Evolutionary conservation across 2,329 filamentous ascomycete genomes (phyloP).

Genomic region (Seiridium cupressi): DNA sequence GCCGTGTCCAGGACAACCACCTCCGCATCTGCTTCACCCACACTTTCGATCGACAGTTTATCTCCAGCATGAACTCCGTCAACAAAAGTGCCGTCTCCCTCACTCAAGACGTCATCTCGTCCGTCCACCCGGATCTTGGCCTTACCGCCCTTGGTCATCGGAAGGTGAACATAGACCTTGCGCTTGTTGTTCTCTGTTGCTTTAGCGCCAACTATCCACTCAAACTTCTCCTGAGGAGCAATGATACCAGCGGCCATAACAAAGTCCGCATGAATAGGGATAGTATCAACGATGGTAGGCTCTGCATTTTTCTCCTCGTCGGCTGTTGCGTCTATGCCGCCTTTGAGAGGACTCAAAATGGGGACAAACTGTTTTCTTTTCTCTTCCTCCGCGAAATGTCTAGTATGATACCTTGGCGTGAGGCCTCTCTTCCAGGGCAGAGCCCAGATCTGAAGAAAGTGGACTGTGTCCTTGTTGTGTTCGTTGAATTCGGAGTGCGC

Average conservation of each 20-base stretch:
- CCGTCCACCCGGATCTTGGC: conserved; percentile 69
- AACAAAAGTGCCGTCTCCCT: conserved; percentile 82
- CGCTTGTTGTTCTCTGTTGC: conserved; percentile 51
- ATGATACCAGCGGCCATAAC: conserved; percentile 80
- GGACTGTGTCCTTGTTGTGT: conserved; percentile 66
- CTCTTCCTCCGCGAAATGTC: conserved; percentile 67
- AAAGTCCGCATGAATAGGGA: conserved; percentile 82
- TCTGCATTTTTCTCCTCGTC: conserved; percentile 64
- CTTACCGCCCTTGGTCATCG: conserved; percentile 76
- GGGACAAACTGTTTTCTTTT: conserved; percentile 71
- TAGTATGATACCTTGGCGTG: conserved; percentile 73
- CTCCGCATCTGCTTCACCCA: conserved; percentile 68
- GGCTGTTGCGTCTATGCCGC: conserved; percentile 57
- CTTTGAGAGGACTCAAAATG: conserved; percentile 74
- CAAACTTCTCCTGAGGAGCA: conserved; percentile 61
- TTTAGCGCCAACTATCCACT: conserved; percentile 68
- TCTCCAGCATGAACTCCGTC: conserved; percentile 64
- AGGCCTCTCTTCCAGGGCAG: conserved; percentile 73
- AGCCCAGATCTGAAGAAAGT: conserved; percentile 90
- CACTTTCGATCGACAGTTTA: conserved; percentile 61
- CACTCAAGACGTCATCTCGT: conserved; percentile 64
- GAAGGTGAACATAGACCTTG: conserved; percentile 78
- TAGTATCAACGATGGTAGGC: conserved; percentile 62
- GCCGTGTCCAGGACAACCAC: conserved; percentile 67
- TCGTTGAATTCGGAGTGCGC: conserved; percentile 83